These are phyloP conservation scores for Nidularia pulvinata DNA, from an alignment of 768 basidiomycete species.

Conservation along the genomic window DNA sequence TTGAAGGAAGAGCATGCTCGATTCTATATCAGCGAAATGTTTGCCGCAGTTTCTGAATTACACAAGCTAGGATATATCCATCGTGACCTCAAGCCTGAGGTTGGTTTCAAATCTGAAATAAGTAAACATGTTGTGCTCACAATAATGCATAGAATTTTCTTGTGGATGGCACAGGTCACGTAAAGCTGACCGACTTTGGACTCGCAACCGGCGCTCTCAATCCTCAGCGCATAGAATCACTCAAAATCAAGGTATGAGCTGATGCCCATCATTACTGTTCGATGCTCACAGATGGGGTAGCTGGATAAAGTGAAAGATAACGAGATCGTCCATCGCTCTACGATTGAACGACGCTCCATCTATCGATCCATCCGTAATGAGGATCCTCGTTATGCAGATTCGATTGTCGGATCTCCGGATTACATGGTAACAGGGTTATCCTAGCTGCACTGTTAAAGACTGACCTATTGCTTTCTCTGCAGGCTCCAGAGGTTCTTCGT, in stretches of 20 bases:
- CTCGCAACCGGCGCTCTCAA: slow-evolving; percentile 96
- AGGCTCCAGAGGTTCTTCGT: slow-evolving; percentile 88
- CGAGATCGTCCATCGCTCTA: slow-evolving; percentile 86
- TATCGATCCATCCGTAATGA: slow-evolving; percentile 91
- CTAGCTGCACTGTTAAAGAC: neutral
- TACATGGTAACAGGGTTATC: slow-evolving; percentile 86
- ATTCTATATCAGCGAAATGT: slow-evolving; percentile 99
- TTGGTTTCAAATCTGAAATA: neutral
- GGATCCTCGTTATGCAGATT: slow-evolving; percentile 94
- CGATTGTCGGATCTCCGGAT: slow-evolving; percentile 97
- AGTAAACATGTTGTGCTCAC: neutral
- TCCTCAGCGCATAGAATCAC: slow-evolving; percentile 90
- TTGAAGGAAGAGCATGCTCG: slow-evolving; percentile 96
- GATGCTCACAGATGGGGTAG: slow-evolving; percentile 35
- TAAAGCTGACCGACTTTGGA: slow-evolving; percentile 98
- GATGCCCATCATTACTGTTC: neutral
- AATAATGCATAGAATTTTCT: slow-evolving; percentile 83
- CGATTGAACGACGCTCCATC: slow-evolving; percentile 91
- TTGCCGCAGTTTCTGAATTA: slow-evolving; percentile 88
- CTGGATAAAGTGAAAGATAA: slow-evolving; percentile 97
- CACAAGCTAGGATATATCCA: slow-evolving; percentile 99
- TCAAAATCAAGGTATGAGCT: slow-evolving; percentile 79
- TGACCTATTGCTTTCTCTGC: neutral
- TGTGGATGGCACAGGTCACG: slow-evolving; percentile 93
- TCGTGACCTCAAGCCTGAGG: slow-evolving; percentile 62